Conservation (phyloP, 208 protist genomes). For the Leishmania martiniquensis region DNA sequence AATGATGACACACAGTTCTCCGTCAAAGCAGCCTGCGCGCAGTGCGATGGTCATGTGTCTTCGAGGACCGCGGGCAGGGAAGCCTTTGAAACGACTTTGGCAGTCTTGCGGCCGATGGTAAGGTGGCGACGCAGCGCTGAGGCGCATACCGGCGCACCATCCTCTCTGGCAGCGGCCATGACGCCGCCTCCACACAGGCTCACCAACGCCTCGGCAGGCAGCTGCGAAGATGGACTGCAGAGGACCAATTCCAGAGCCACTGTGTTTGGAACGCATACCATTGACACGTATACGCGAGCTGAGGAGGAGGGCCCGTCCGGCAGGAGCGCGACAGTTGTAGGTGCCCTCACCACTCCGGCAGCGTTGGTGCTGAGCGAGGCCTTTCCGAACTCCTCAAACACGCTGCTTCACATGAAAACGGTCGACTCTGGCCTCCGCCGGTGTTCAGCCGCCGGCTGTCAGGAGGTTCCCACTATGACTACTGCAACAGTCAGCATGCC, state of each 20-base stretch:
- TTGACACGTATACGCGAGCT: conserved; percentile 5
- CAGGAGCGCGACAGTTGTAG: background rate
- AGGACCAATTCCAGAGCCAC: background rate
- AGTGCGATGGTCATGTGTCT: background rate
- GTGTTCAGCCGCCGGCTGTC: background rate
- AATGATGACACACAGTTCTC: conserved; percentile 11
- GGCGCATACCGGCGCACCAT: background rate
- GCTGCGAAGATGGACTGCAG: background rate
- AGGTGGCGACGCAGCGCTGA: background rate
- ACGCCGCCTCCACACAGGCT: background rate
- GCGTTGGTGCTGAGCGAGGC: background rate
- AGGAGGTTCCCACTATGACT: background rate
- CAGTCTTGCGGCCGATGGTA: conserved; percentile 25
- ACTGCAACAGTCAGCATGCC: background rate
- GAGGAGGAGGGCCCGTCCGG: background rate
- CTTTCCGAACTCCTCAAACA: background rate
- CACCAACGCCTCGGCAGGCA: background rate
- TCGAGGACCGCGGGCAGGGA: background rate
- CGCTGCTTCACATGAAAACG: conserved; percentile 6
- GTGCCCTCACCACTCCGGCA: background rate
- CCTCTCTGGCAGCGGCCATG: background rate
- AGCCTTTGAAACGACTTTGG: conserved; percentile 15
- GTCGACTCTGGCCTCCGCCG: background rate
- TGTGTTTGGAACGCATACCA: background rate
- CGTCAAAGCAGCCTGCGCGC: conserved; percentile 4